A percentile compares a stretch with the other conserved stretches of the same genome.
Evolutionary conservation across 2,329 filamentous ascomycete genomes (phyloP).

Genomic region (Fusarium kyushuense): DNA sequence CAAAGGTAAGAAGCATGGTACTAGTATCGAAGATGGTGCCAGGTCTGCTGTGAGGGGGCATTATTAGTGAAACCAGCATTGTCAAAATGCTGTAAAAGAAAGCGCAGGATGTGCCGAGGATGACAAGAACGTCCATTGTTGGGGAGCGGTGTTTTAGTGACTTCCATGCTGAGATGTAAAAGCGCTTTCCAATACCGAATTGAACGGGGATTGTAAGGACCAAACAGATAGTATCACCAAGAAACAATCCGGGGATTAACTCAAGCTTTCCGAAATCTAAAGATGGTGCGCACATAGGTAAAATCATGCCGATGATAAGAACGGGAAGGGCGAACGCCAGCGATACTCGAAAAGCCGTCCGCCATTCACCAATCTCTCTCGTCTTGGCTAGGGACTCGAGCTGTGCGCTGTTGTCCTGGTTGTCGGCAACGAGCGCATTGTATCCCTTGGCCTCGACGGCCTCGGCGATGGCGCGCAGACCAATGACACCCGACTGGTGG

Average conservation of each 20-base stretch:
- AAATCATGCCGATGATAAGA: constrained; percentile 90
- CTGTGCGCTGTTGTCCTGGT: constrained; percentile 96
- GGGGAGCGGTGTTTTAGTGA: constrained; percentile 90
- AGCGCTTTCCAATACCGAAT: constrained; percentile 94
- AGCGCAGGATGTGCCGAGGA: constrained; percentile 91
- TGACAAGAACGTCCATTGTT: constrained; percentile 97
- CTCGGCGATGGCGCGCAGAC: constrained; percentile 85
- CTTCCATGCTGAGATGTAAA: constrained; percentile 94
- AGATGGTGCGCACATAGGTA: constrained; percentile 84
- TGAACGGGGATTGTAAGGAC: constrained; percentile 90
- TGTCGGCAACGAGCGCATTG: constrained; percentile 90
- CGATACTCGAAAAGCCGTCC: constrained; percentile 81
- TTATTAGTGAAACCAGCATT: constrained; percentile 84
- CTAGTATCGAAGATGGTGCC: constrained; percentile 96
- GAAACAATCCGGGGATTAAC: constrained; percentile 80
- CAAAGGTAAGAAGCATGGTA: constrained; percentile 97
- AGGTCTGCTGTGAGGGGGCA: constrained; percentile 82
- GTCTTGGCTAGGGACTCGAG: constrained; percentile 96
- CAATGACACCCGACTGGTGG: constrained; percentile 77
- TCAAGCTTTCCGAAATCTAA: constrained; percentile 81
- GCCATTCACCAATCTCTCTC: constrained; percentile 95
- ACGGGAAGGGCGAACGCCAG: constrained; percentile 88
- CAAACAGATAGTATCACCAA: constrained; percentile 89
- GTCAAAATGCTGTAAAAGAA: constrained; percentile 95
- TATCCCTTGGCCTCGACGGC: constrained; percentile 83